phyloP scores from a whole-genome alignment of 352 stramenopile genomes.

The Phytophthora niederhauseri region DNA sequence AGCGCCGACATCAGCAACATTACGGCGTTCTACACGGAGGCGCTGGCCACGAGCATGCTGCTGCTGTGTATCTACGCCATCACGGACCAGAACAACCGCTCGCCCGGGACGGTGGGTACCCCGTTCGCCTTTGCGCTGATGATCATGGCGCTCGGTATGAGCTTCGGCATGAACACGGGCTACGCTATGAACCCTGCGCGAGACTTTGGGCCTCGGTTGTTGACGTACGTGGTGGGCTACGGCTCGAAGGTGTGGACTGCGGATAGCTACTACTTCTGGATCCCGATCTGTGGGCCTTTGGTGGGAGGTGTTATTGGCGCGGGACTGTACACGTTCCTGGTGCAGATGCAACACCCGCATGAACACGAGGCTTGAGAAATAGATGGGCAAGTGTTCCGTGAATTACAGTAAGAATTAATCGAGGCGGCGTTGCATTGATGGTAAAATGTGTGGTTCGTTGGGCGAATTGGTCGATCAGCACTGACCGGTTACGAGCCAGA shows the following conservation, averaged over 20 bases:
- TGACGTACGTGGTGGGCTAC: slow-evolving; percentile 17
- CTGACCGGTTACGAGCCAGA: too few species aligned
- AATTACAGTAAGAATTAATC: not conserved
- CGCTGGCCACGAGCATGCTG: slow-evolving; percentile 5
- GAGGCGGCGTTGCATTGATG: not conserved
- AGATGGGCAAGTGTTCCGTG: not conserved
- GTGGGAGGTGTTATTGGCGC: slow-evolving; percentile 6
- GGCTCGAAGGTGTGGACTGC: slow-evolving; percentile 14
- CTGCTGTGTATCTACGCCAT: slow-evolving; percentile 17
- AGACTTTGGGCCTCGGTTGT: slow-evolving; percentile 10
- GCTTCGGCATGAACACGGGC: slow-evolving; percentile 6
- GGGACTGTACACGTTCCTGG: slow-evolving; percentile 9
- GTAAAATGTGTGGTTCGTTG: too few species aligned
- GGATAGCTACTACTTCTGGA: slow-evolving; percentile 16
- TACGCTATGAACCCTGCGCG: slow-evolving; percentile 17
- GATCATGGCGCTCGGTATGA: slow-evolving; percentile 3
- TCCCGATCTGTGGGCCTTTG: slow-evolving; percentile 7
- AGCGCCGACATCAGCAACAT: slow-evolving; percentile 15
- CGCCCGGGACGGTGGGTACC: not conserved
- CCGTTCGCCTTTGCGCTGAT: not conserved
- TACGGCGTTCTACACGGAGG: slow-evolving; percentile 15
- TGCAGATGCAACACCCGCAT: slow-evolving; percentile 12
- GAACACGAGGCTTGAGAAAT: not conserved
- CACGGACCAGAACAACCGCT: slow-evolving; percentile 23
- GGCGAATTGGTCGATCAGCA: too few species aligned